Conservation (phyloP, 1,139 yeast genomes). For the Hanseniaspora sp. region DNA sequence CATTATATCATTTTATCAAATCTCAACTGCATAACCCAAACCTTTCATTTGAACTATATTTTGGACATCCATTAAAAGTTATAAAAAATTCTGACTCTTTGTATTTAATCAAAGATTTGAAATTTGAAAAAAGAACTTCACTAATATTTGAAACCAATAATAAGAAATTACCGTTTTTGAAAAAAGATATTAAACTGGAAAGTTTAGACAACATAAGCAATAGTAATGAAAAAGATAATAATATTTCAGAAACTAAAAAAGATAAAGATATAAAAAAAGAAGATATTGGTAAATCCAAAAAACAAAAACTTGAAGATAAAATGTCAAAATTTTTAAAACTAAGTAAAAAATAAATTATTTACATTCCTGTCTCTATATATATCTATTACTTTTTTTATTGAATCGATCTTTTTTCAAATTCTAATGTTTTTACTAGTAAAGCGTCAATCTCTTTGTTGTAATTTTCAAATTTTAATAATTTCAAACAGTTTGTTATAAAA, state of each 20-base stretch:
- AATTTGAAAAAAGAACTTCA: conserved; percentile 30
- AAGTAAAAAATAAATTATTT: conserved; percentile 27
- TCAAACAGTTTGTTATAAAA: background rate
- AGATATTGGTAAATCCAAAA: background rate
- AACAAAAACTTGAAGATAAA: conserved; percentile 21
- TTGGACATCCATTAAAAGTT: conserved; percentile 38
- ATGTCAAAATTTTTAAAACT: conserved; percentile 34
- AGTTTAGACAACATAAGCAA: background rate
- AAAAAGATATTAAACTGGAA: conserved; percentile 26
- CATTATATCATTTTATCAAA: conserved; percentile 36
- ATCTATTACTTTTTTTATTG: too few relatives aligned
- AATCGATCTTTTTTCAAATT: background rate
- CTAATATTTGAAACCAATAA: conserved; percentile 25
- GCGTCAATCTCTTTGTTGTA: background rate
- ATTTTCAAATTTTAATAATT: background rate
- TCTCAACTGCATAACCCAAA: conserved; percentile 23
- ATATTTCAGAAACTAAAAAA: background rate
- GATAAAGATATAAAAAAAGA: background rate
- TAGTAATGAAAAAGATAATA: background rate
- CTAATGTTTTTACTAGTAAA: background rate
- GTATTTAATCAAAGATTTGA: conserved; percentile 22
- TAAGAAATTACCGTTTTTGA: conserved; percentile 23
- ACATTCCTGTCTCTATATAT: background rate
- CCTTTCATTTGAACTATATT: conserved; percentile 32
- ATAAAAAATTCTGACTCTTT: conserved; percentile 24